Conservation (phyloP, 2,329 filamentous ascomycete genomes). For the Sclerotiophoma versabilis region DNA sequence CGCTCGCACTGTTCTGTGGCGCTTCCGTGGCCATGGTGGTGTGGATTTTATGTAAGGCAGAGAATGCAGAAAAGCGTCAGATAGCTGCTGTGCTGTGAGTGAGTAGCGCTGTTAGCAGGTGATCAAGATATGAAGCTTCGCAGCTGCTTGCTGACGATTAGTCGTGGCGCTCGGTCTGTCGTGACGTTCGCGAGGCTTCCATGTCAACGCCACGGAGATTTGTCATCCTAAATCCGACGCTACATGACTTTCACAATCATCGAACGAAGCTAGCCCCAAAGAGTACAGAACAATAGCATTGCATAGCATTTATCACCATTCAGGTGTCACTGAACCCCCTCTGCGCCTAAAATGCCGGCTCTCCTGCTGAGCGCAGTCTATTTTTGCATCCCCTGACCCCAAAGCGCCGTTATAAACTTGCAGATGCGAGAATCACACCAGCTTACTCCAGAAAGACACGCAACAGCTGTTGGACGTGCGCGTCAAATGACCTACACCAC, state of each 20-base stretch:
- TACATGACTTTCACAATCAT: not conserved
- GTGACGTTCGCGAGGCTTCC: conserved; percentile 48
- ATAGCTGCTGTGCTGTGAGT: conserved; percentile 15
- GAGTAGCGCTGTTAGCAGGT: conserved; percentile 32
- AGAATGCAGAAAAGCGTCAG: not conserved
- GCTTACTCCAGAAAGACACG: no score
- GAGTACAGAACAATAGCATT: not conserved
- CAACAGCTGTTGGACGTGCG: not conserved
- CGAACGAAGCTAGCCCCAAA: not conserved
- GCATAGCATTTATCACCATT: not conserved
- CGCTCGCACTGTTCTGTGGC: conserved; percentile 16
- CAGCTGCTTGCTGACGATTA: conserved; percentile 30
- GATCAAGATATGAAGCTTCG: conserved; percentile 41
- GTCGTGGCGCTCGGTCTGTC: conserved; percentile 26
- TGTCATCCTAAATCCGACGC: conserved; percentile 40
- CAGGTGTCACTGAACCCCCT: not conserved
- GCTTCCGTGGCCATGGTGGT: conserved; percentile 25
- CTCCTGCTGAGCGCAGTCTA: not conserved
- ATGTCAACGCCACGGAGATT: conserved; percentile 42
- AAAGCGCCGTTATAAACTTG: not conserved
- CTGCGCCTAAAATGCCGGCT: not conserved
- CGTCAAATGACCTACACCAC: conserved; percentile 9
- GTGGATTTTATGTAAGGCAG: not conserved
- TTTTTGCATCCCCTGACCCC: not conserved
- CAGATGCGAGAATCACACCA: not conserved